These are phyloP conservation scores for Baudoinia panamericana DNA, from an alignment of 495 filamentous ascomycete genomes.

Conservation along the genomic window DNA sequence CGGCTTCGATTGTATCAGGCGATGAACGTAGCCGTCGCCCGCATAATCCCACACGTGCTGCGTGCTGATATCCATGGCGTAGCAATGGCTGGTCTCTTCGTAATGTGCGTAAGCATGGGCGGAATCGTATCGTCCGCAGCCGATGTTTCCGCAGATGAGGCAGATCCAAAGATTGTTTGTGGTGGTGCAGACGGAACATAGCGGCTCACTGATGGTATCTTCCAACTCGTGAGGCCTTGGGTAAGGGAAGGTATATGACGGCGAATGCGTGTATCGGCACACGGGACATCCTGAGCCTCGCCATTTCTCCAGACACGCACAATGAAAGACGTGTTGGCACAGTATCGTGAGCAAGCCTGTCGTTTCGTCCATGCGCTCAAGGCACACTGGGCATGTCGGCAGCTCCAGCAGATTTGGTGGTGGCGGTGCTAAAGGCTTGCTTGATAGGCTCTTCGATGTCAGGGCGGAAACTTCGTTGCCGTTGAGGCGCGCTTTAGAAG, in stretches of 20 bases:
- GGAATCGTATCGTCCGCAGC: slow-evolving; percentile 85
- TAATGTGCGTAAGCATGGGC: slow-evolving; percentile 92
- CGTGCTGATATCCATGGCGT: slow-evolving; percentile 80
- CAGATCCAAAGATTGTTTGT: slow-evolving; percentile 71
- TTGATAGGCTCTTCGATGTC: slow-evolving; percentile 37
- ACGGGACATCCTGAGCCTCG: slow-evolving; percentile 86
- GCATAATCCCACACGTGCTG: slow-evolving; percentile 98
- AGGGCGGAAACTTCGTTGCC: neutral
- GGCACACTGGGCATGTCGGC: slow-evolving; percentile 89
- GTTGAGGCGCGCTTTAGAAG: slow-evolving; percentile 31
- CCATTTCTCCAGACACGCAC: slow-evolving; percentile 93
- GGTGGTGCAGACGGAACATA: slow-evolving; percentile 63
- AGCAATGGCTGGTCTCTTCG: slow-evolving; percentile 76
- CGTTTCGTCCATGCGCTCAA: slow-evolving; percentile 97
- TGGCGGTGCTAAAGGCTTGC: slow-evolving; percentile 80
- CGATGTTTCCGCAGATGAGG: slow-evolving; percentile 83
- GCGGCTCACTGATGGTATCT: slow-evolving; percentile 32
- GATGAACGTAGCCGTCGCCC: slow-evolving; percentile 87
- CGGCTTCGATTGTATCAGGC: slow-evolving; percentile 80
- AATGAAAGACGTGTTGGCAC: slow-evolving; percentile 98
- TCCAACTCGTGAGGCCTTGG: slow-evolving; percentile 22
- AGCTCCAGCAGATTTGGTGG: slow-evolving; percentile 82
- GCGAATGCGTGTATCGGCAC: slow-evolving; percentile 66
- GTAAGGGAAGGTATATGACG: slow-evolving; percentile 21
- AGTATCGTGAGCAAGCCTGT: slow-evolving; percentile 87